Percentiles rank a stretch among this genome's conserved stretches.
These are phyloP conservation scores for Lichina pygmaea DNA, from an alignment of 495 filamentous ascomycete species.

Conservation along the genomic window DNA sequence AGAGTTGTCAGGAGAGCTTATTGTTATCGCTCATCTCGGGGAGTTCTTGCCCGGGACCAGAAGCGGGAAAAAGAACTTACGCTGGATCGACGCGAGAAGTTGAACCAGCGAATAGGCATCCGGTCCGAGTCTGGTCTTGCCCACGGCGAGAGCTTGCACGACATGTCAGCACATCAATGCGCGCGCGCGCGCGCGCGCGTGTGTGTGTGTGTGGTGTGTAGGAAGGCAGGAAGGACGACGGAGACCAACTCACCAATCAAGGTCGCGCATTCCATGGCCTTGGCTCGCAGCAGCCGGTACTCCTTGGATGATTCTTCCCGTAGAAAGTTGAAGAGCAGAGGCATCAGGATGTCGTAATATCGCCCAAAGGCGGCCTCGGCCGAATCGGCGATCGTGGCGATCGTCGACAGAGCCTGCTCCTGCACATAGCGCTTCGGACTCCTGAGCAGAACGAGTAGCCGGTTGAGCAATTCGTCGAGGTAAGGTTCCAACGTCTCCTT, in stretches of 20 bases:
- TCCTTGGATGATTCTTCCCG: conserved; percentile 78
- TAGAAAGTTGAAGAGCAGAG: conserved; percentile 69
- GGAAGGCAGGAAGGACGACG: not conserved
- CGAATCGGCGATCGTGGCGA: conserved; percentile 94
- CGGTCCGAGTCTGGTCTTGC: conserved; percentile 65
- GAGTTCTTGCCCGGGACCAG: not conserved
- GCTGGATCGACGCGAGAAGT: conserved; percentile 62
- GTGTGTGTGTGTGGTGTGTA: too few relatives aligned
- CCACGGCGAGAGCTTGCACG: conserved; percentile 53
- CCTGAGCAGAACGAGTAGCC: conserved; percentile 60
- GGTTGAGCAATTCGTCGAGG: conserved; percentile 59
- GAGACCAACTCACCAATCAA: conserved; percentile 25
- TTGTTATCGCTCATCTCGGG: not conserved
- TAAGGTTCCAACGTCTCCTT: conserved; percentile 82
- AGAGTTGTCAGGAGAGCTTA: not conserved
- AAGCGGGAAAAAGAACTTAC: conserved; percentile 5
- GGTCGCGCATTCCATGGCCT: conserved; percentile 99
- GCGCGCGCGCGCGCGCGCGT: too few relatives aligned
- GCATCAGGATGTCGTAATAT: conserved; percentile 92
- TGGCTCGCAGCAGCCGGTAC: conserved; percentile 67
- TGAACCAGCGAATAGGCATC: conserved; percentile 73
- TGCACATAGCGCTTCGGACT: conserved; percentile 89
- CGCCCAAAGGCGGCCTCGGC: conserved; percentile 86
- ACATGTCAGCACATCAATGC: too few relatives aligned
- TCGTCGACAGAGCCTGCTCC: conserved; percentile 92